phyloP scores from a whole-genome alignment of 139 green algal species.

The Ettlia oleoabundans region DNA sequence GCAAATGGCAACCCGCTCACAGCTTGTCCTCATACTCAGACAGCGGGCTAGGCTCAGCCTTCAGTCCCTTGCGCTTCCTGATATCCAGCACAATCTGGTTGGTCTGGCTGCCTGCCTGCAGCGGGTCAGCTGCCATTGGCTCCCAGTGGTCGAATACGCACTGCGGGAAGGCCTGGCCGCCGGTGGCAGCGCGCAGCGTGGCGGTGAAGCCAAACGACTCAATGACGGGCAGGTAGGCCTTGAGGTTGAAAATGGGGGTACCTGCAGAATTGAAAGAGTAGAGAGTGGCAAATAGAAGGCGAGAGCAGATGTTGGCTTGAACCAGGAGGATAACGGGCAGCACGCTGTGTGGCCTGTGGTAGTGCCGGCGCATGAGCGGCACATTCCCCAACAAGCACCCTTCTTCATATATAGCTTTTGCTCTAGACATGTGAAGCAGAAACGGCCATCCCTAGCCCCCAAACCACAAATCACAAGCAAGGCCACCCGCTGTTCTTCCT shows the following conservation, averaged over 20 bases:
- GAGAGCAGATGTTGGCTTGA: too few species aligned
- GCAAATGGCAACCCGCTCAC: constrained; percentile 52
- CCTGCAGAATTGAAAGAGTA: constrained; percentile 37
- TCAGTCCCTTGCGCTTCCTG: constrained; percentile 96
- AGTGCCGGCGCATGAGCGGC: too few species aligned
- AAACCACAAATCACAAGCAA: too few species aligned
- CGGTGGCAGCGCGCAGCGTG: constrained; percentile 93
- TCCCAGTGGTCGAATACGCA: constrained; percentile 99
- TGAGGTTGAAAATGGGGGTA: constrained; percentile 99
- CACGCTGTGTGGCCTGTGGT: too few species aligned
- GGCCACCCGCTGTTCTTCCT: neutral
- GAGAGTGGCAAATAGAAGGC: neutral
- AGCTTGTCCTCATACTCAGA: constrained; percentile 99
- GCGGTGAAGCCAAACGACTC: constrained; percentile 99
- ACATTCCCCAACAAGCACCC: too few species aligned
- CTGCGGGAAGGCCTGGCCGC: constrained; percentile 79
- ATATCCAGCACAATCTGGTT: constrained; percentile 86
- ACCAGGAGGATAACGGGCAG: too few species aligned
- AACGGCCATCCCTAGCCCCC: too few species aligned
- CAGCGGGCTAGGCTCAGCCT: constrained; percentile 66
- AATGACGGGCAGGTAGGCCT: constrained; percentile 97
- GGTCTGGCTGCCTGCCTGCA: constrained; percentile 75
- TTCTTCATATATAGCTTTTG: too few species aligned
- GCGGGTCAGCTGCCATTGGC: constrained; percentile 80
- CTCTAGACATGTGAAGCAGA: too few species aligned